phyloP scores from a whole-genome alignment of 345 rosid genomes.

The Bretschneidera sinensis region DNA sequence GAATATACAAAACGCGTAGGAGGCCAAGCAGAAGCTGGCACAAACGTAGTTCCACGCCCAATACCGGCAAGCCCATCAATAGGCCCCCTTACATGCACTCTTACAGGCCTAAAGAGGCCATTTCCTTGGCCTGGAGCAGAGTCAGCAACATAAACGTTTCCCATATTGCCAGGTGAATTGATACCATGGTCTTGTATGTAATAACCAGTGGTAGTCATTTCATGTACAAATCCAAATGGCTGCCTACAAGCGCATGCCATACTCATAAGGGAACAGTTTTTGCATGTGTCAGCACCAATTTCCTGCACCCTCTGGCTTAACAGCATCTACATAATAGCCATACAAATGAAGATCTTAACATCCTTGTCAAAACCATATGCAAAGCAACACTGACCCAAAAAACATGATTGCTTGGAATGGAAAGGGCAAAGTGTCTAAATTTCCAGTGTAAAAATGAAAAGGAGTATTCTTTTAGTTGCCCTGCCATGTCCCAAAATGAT shows the following conservation, averaged over 20 bases:
- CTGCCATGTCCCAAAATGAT: too few species aligned
- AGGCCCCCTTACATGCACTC: conserved; percentile 85
- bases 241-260: conserved; percentile 80
- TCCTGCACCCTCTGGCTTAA: conserved; percentile 87
- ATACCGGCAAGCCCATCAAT: conserved; percentile 97
- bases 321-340: conserved; percentile 63
- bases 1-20: conserved; percentile 93
- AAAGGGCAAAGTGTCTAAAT: conserved; percentile 3
- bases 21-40: conserved; percentile 76
- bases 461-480: too few species aligned
- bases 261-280: conserved; percentile 65
- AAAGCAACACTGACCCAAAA: background rate
- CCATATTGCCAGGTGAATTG: conserved; percentile 48
- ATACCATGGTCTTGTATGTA: conserved; percentile 68
- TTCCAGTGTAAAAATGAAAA: background rate
- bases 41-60: conserved; percentile 79
- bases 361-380: conserved; percentile 10
- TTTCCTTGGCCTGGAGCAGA: conserved; percentile 68
- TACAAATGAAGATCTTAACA: conserved; percentile 5
- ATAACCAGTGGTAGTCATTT: conserved; percentile 48
- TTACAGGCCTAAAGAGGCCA: conserved; percentile 75
- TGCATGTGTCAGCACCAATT: conserved; percentile 83
- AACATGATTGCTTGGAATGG: conserved; percentile 15
- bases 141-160: conserved; percentile 62
- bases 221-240: conserved; percentile 62